Evolutionary conservation across 2,329 filamentous ascomycete species (phyloP).

Genomic region (Escovopsis sp.): DNA sequence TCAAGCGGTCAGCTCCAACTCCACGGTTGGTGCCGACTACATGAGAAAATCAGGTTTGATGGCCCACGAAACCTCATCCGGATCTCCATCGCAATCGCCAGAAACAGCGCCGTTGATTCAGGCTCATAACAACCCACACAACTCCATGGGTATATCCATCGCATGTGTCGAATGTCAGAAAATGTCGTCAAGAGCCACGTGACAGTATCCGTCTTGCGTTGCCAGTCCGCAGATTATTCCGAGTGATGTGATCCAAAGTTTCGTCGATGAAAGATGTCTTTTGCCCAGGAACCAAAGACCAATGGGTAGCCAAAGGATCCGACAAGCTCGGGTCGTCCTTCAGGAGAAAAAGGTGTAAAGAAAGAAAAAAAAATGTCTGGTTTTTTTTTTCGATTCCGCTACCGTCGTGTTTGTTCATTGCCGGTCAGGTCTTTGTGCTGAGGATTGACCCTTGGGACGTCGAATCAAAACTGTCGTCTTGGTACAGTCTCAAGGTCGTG

Average conservation of each 20-base stretch:
- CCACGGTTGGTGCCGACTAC: too few relatives aligned
- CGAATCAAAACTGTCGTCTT: not conserved
- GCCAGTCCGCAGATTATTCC: slow-evolving; percentile 18
- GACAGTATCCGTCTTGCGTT: slow-evolving; percentile 20
- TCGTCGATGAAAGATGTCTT: slow-evolving; percentile 15
- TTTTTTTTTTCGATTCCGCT: slow-evolving; percentile 2
- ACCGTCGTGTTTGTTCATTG: slow-evolving; percentile 3
- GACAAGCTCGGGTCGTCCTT: slow-evolving; percentile 11
- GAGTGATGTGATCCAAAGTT: slow-evolving; percentile 21
- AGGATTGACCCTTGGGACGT: slow-evolving; percentile 1
- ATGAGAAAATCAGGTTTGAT: too few relatives aligned
- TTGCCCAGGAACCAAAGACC: slow-evolving; percentile 14
- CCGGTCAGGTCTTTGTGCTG: slow-evolving; percentile 1
- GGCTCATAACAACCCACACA: slow-evolving; percentile 21
- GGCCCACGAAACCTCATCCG: too few relatives aligned
- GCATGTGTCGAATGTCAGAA: slow-evolving; percentile 23
- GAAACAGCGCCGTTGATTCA: slow-evolving; percentile 12
- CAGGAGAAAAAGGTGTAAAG: slow-evolving; percentile 7
- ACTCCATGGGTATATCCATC: slow-evolving; percentile 28
- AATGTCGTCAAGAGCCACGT: slow-evolving; percentile 22
- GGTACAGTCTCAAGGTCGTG: not conserved
- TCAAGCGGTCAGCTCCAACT: too few relatives aligned
- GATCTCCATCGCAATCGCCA: too few relatives aligned
- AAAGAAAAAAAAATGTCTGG: slow-evolving; percentile 7
- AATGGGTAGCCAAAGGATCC: slow-evolving; percentile 16